A percentile compares a stretch with the other conserved stretches of the same genome.
Conservation (phyloP, 768 basidiomycete species). For the Xanthoconium purpureum region DNA sequence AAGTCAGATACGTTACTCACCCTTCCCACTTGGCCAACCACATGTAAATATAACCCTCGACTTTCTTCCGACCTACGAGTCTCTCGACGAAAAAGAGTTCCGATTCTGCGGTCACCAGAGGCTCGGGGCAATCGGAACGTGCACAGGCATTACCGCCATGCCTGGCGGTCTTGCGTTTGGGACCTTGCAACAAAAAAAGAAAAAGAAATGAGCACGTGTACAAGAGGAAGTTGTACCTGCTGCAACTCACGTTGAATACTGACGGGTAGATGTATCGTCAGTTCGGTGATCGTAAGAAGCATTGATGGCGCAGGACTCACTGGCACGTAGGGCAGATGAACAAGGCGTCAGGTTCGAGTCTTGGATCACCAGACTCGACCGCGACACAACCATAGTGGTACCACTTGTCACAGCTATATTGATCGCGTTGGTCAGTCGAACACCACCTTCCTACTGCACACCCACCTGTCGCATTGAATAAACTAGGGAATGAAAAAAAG, state of each 20-base stretch:
- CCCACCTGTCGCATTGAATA: slow-evolving; percentile 36
- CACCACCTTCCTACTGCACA: not conserved
- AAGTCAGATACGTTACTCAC: slow-evolving; percentile 8
- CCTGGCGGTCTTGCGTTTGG: slow-evolving; percentile 9
- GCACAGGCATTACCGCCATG: slow-evolving; percentile 15
- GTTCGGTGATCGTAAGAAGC: not conserved
- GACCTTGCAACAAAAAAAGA: slow-evolving; percentile 6
- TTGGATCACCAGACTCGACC: slow-evolving; percentile 34
- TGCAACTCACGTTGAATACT: slow-evolving; percentile 14
- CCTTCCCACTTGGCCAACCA: slow-evolving; percentile 37
- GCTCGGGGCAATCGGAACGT: slow-evolving; percentile 27
- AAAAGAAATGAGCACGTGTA: not conserved
- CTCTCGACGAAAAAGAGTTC: slow-evolving; percentile 27
- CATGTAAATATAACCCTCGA: slow-evolving; percentile 10
- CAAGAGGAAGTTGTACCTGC: not conserved
- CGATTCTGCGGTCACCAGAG: not conserved
- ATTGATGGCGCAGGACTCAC: slow-evolving; percentile 14
- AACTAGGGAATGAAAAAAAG: slow-evolving; percentile 18
- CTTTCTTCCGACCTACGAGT: slow-evolving; percentile 26
- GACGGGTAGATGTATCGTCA: not conserved
- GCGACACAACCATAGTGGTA: slow-evolving; percentile 54
- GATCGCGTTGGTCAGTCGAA: not conserved
- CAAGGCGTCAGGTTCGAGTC: slow-evolving; percentile 28
- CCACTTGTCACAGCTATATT: slow-evolving; percentile 41
- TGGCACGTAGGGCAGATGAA: slow-evolving; percentile 46